Evolutionary conservation across 2,329 filamentous ascomycete genomes (phyloP).

Genomic region (Alternaria atra): DNA sequence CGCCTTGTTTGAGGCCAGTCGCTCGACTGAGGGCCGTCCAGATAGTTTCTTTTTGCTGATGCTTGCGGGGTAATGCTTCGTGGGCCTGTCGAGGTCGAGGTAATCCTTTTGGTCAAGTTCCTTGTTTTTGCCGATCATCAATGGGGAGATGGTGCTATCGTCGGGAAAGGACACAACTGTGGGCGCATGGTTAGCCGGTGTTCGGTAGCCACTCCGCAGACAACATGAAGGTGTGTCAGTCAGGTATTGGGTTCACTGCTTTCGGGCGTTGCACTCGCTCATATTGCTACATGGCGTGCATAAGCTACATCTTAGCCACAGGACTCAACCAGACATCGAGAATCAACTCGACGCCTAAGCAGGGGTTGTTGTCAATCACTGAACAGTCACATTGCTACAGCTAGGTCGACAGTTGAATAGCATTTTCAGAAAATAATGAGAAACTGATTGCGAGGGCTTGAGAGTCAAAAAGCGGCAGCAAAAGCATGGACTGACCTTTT

Average conservation of each 20-base stretch:
- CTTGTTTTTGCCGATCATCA: slow-evolving; percentile 57
- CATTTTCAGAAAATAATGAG: background rate
- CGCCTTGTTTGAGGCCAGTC: slow-evolving; percentile 32
- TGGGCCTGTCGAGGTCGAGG: slow-evolving; percentile 50
- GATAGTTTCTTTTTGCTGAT: slow-evolving; percentile 54
- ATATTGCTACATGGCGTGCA: background rate
- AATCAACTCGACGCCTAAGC: background rate
- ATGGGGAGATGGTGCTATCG: slow-evolving; percentile 56
- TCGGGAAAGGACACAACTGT: slow-evolving; percentile 59
- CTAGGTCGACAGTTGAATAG: background rate
- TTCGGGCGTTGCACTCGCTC: background rate
- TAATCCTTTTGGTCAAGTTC: slow-evolving; percentile 55
- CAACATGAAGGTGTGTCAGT: background rate
- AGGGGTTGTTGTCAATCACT: background rate
- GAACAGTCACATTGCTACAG: background rate
- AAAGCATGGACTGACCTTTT: slow-evolving; percentile 43
- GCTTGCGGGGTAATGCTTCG: slow-evolving; percentile 51
- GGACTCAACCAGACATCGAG: background rate
- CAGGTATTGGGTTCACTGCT: background rate
- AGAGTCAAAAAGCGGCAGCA: background rate
- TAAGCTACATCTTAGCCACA: background rate
- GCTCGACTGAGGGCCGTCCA: slow-evolving; percentile 53
- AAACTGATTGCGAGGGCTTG: background rate
- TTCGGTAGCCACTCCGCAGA: slow-evolving; percentile 9
- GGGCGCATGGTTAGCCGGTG: slow-evolving; percentile 31